These are phyloP conservation scores for Ogataea populi-albae DNA, from an alignment of 805 yeast species.

Conservation along the genomic window DNA sequence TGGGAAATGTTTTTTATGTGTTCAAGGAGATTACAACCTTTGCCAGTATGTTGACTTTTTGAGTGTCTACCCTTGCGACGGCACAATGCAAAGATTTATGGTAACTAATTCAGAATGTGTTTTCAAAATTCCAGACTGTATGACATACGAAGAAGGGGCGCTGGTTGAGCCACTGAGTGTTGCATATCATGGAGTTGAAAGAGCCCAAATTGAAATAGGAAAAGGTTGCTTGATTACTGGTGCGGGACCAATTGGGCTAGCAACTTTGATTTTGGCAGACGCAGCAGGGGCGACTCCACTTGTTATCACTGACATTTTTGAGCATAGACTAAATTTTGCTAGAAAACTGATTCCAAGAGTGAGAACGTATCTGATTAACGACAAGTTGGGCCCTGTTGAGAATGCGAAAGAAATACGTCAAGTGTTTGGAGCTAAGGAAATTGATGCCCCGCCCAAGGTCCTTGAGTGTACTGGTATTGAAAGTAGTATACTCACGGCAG, in stretches of 20 bases:
- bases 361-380: constrained; percentile 41
- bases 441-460: constrained; percentile 40
- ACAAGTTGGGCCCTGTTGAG: constrained; percentile 31
- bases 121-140: constrained; percentile 37
- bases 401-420: constrained; percentile 39
- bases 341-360: constrained; percentile 44
- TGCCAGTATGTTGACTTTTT: constrained; percentile 38
- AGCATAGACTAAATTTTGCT: constrained; percentile 45
- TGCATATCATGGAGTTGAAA: constrained; percentile 49
- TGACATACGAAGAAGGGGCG: constrained; percentile 54
- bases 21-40: constrained; percentile 40
- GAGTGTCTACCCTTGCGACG: constrained; percentile 38
- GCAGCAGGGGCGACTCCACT: constrained; percentile 55
- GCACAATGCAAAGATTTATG: constrained; percentile 39
- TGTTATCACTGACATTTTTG: constrained; percentile 47
- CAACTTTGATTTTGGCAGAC: constrained; percentile 44
- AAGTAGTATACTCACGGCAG: constrained; percentile 43
- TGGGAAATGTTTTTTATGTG: constrained; percentile 37
- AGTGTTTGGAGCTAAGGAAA: constrained; percentile 36
- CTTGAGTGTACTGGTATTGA: constrained; percentile 58
- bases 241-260: constrained; percentile 60
- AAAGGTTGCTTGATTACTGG: constrained; percentile 49
- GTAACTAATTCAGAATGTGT: constrained; percentile 34
- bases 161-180: constrained; percentile 55
- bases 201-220: constrained; percentile 46